phyloP scores from a whole-genome alignment of 192 early-diverging fungal genomes.

The Phlyctochytrium arcticum region DNA sequence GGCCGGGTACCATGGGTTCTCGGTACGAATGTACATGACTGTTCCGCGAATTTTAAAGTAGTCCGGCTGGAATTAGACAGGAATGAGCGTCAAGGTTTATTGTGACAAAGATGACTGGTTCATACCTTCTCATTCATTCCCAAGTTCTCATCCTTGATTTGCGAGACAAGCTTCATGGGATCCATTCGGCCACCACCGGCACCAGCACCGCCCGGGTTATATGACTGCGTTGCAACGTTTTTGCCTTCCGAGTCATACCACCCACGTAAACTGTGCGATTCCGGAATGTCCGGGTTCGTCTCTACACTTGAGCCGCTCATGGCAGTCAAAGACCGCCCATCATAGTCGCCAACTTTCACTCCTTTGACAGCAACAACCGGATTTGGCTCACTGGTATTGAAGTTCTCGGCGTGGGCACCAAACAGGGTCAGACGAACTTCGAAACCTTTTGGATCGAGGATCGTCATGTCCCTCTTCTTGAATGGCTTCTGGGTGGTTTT shows the following conservation, averaged over 20 bases:
- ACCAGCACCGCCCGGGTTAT: constrained; percentile 28
- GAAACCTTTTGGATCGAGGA: constrained; percentile 74
- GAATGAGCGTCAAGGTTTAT: not conserved
- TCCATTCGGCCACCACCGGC: constrained; percentile 26
- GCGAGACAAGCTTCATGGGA: constrained; percentile 60
- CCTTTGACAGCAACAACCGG: constrained; percentile 83
- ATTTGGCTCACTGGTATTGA: constrained; percentile 31
- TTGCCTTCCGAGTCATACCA: constrained; percentile 56
- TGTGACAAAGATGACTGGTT: not conserved
- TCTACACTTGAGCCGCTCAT: constrained; percentile 41
- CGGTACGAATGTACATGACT: constrained; percentile 69
- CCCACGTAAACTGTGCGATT: constrained; percentile 64
- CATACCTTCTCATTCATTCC: constrained; percentile 61
- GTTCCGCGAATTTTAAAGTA: constrained; percentile 71
- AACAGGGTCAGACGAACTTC: constrained; percentile 80
- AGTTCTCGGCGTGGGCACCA: constrained; percentile 75
- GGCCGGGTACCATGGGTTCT: constrained; percentile 76
- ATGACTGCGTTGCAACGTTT: constrained; percentile 37
- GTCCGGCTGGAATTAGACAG: constrained; percentile 45
- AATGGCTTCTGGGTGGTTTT: constrained; percentile 61
- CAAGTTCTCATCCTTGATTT: constrained; percentile 65
- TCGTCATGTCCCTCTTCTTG: constrained; percentile 74
- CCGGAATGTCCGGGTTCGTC: constrained; percentile 73
- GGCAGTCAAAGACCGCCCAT: constrained; percentile 48
- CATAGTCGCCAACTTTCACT: constrained; percentile 81